Base-by-base conservation (phyloP, 2,329 filamentous ascomycete genomes). In the Alternaria sp. region DNA sequence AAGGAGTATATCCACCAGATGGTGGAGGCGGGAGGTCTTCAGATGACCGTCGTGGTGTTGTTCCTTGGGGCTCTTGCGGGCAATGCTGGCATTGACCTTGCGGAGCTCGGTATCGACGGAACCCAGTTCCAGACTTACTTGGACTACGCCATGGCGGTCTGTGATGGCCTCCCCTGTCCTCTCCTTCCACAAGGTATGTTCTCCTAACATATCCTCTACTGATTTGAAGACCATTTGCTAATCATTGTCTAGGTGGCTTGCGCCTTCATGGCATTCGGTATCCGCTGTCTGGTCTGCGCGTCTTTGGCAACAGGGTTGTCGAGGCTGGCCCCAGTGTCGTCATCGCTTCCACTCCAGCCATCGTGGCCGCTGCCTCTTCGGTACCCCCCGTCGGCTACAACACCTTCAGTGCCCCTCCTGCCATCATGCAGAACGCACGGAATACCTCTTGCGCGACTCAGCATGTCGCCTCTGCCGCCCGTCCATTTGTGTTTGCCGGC, bases 191-290 rank as follows among this genome's bases (percentile, higher is more conserved):
- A 47, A 54, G 55, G 47, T 58, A 54, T 28, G 55, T 41, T 28
- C 5, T 62, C 20, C 51, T 12, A 33, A 14, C 7, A 20, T 37
- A 5, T 46, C 25, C 14, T 21, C 8, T 15, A 37, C 33, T 47
- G n/a, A 10, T 41, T 26, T 25, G 9, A 43, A 25, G 30, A 20
- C 41, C 47, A 20, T 23, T 41, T 43, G 12, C 14, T 50, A 55
- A 47, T 30, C 5, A 9, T 28, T 15, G 43, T 11, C 14, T n/a
- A 58, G 60, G 37, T 33, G 55, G 55, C 10, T 44, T 63, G 3
- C 37, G 60, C 21, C 41, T 62, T 10, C 33, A n/a, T 20, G 55
- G 55, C 30, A 50, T 62, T 50, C 49, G 46, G 14, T 62, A 58
- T 18, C 49, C 49, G 20, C 49, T 62, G 6, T 54, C 60, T 28